Percentiles rank a stretch among this genome's conserved stretches.
Evolutionary conservation across 352 stramenopile genomes (phyloP).

Genomic region (Plasmopara viticola): DNA sequence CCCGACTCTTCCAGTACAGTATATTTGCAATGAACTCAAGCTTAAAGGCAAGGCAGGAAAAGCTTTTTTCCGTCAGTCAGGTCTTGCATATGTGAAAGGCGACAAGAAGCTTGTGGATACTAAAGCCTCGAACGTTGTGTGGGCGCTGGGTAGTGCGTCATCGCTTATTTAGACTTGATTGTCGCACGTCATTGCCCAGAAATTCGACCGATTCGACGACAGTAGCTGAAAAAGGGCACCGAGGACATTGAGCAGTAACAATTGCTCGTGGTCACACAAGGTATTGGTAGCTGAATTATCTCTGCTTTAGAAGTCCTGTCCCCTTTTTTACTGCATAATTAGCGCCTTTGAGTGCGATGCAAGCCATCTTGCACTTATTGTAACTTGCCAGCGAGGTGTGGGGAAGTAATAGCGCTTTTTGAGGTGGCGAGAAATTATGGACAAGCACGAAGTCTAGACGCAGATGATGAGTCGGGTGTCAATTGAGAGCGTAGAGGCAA

Average conservation of each 20-base stretch:
- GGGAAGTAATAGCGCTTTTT: too few species aligned
- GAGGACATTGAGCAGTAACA: not conserved
- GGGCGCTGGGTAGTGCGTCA: slow-evolving; percentile 69
- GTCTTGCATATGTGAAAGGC: slow-evolving; percentile 57
- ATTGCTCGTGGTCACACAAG: not conserved
- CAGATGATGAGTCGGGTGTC: too few species aligned
- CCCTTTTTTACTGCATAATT: not conserved
- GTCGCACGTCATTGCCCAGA: not conserved
- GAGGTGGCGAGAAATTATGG: too few species aligned
- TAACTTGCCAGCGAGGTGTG: too few species aligned
- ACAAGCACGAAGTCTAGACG: too few species aligned
- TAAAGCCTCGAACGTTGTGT: slow-evolving; percentile 80
- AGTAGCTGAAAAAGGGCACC: slow-evolving; percentile 3
- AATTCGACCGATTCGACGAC: not conserved
- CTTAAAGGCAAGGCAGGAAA: slow-evolving; percentile 65
- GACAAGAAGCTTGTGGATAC: slow-evolving; percentile 66
- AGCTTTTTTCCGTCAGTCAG: slow-evolving; percentile 67
- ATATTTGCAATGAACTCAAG: slow-evolving; percentile 69
- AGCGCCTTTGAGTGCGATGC: not conserved
- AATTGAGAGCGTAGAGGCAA: too few species aligned
- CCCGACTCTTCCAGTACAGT: slow-evolving; percentile 63
- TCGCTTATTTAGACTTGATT: slow-evolving; percentile 67
- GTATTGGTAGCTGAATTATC: slow-evolving; percentile 14
- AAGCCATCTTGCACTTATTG: not conserved
- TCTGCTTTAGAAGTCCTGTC: slow-evolving; percentile 1